Conservation (phyloP, 352 stramenopile species). For the Pythium dissotocum region DNA sequence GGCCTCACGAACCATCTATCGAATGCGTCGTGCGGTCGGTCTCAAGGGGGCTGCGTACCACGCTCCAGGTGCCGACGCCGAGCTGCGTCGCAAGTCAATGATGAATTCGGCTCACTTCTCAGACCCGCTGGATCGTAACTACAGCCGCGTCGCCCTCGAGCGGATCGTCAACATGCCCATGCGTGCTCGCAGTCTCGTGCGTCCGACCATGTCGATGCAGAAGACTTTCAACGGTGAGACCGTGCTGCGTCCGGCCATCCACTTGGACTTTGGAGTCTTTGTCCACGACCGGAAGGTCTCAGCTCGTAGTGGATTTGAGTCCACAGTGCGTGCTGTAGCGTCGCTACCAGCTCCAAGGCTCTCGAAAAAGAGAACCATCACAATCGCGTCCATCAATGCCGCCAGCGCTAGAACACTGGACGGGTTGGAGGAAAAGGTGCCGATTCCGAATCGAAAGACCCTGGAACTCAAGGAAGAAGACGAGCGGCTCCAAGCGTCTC, state of each 20-base stretch:
- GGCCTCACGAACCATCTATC: neutral
- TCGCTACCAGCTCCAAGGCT: neutral
- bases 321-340: conserved; percentile 12
- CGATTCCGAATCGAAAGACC: neutral
- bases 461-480: neutral
- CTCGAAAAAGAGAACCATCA: neutral
- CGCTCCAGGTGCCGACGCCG: neutral
- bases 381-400: neutral
- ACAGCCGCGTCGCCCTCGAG: neutral
- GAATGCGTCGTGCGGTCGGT: neutral
- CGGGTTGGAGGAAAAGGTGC: neutral
- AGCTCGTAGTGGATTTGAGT: conserved; percentile 16
- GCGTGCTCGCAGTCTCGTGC: conserved; percentile 11
- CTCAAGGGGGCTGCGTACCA: neutral
- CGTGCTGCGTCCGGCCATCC: conserved; percentile 14
- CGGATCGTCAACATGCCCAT: conserved; percentile 1
- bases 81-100: neutral
- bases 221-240: conserved; percentile 14
- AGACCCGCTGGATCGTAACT: neutral
- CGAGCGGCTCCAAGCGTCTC: neutral
- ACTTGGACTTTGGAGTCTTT: conserved; percentile 28
- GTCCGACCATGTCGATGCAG: conserved; percentile 15
- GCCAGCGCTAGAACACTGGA: neutral
- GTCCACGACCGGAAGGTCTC: conserved; percentile 19
- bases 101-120: neutral